A percentile compares a stretch with the other conserved stretches of the same genome.
Conservation (phyloP, 768 basidiomycete species). For the Psilocybe tampanensis region DNA sequence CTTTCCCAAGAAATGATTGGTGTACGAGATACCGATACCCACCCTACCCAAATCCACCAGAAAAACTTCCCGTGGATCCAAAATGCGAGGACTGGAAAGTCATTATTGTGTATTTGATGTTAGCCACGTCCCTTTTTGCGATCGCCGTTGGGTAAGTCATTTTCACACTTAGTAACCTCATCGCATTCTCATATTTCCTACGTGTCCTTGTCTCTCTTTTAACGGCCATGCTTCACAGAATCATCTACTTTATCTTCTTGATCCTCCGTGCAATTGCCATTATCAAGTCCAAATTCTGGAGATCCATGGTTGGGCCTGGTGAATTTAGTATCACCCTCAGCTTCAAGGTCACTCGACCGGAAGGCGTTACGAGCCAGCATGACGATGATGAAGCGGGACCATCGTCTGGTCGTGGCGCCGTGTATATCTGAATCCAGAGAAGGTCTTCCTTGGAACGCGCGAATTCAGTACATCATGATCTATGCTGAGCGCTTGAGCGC, state of each 20-base stretch:
- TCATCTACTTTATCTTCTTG: not conserved
- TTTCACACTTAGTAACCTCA: not conserved
- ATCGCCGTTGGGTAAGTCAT: conserved; percentile 4
- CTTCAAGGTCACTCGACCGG: not conserved
- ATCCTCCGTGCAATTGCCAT: conserved; percentile 1
- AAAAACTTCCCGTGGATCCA: not conserved
- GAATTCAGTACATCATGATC: too few relatives aligned
- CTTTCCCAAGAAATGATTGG: not conserved
- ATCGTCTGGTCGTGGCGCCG: not conserved
- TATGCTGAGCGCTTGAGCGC: too few relatives aligned
- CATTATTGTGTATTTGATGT: not conserved
- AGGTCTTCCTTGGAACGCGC: too few relatives aligned
- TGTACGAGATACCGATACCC: not conserved
- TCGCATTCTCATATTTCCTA: too few relatives aligned
- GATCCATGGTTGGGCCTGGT: not conserved
- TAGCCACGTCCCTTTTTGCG: not conserved
- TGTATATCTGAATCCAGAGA: not conserved
- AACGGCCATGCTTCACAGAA: not conserved
- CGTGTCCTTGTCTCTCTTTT: too few relatives aligned
- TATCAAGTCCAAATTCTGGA: conserved; percentile 4
- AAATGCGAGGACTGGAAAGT: not conserved
- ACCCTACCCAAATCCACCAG: not conserved
- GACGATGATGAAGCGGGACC: not conserved
- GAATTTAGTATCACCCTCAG: conserved; percentile 2
- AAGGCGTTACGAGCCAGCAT: not conserved